These are phyloP conservation scores for Spinacia oleracea DNA, from an alignment of 179 eudicot species.

Conservation along the genomic window DNA sequence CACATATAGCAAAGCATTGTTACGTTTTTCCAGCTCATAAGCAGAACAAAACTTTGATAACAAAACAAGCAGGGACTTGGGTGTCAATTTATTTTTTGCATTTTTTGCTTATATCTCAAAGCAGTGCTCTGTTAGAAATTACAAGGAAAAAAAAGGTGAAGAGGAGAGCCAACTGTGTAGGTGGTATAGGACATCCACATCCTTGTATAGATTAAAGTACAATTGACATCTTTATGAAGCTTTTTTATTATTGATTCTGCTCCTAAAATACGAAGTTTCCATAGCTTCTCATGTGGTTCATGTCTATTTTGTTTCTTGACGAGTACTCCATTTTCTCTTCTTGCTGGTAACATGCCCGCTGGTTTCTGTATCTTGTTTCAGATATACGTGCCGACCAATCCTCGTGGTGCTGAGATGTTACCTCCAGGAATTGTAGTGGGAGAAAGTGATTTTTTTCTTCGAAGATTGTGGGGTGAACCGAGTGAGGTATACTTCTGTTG, in stretches of 20 bases:
- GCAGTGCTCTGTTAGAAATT: not conserved
- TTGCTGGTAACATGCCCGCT: constrained; percentile 16
- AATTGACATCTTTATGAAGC: not conserved
- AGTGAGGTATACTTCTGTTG: constrained; percentile 55
- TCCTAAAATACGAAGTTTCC: not conserved
- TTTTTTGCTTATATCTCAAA: not conserved
- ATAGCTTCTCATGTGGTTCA: constrained; percentile 7
- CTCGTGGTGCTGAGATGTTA: constrained; percentile 90
- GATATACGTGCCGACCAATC: constrained; percentile 87
- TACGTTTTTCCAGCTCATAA: not conserved
- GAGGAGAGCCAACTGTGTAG: too few relatives aligned
- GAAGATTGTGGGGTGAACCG: constrained; percentile 98
- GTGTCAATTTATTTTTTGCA: not conserved
- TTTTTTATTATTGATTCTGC: not conserved
- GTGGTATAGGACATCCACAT: too few relatives aligned
- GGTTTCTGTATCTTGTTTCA: constrained; percentile 31
- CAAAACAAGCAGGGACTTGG: not conserved
- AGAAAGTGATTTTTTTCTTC: constrained; percentile 73
- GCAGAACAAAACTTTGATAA: not conserved
- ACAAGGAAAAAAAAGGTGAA: too few relatives aligned
- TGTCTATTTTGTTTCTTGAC: constrained; percentile 4
- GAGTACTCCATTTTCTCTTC: not conserved
- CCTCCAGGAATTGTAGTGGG: constrained; percentile 90
- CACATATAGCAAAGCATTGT: not conserved
- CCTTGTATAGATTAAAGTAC: too few relatives aligned